Evolutionary conservation across 2,329 filamentous ascomycete genomes (phyloP), one percentile per base, ranked within the genome.

Genomic region (Pezicula rhizophila): DNA sequence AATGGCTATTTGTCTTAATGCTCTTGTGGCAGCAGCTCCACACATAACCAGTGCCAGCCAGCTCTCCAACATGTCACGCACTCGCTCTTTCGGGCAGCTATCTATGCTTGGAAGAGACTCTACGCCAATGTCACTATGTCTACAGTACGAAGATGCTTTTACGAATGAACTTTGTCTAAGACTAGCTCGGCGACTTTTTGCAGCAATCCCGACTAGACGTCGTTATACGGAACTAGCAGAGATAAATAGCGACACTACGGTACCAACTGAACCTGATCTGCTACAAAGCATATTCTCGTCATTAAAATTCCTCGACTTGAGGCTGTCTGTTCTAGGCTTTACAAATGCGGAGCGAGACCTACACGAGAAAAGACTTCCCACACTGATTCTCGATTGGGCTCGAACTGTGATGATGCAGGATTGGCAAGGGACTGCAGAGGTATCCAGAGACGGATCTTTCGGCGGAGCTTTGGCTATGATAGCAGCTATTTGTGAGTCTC

Each of bases 391-490:
- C 23, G 85, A 89, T 59, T 90, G 85, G 85, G 78, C 85, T 17
- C 76, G 86, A 51, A 82, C 84, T 0, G 76, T 93, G 1, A 78
- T 96, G 60, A 68, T 95, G 40, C 80, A 83, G 48, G 82, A 88
- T 53, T 96, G 91, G 91, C 79, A 92, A 60, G 87, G 89, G 0
- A 79, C 79, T 47, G 78, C 87, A 1, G 78, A 84, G 39, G 77
- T 95, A 45, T 73, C 80, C 2, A 82, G 79, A 47, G 84, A 86
- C 59, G 81, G 84, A 26, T 75, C 85, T 12, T 84, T 90, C 52
- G 87, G 88, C 12, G 86, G 88, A 46, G 89, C 89, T 7, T 69
- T 96, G 37, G 80, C 84, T 42, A 76, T 95, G 26, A 78, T 95
- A 42, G 73, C 79, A 26, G 77, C 82, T 20, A 77, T 95, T 64